phyloP scores from a whole-genome alignment of 108 stramenopile species.

The Stephanodiscus triporus region DNA sequence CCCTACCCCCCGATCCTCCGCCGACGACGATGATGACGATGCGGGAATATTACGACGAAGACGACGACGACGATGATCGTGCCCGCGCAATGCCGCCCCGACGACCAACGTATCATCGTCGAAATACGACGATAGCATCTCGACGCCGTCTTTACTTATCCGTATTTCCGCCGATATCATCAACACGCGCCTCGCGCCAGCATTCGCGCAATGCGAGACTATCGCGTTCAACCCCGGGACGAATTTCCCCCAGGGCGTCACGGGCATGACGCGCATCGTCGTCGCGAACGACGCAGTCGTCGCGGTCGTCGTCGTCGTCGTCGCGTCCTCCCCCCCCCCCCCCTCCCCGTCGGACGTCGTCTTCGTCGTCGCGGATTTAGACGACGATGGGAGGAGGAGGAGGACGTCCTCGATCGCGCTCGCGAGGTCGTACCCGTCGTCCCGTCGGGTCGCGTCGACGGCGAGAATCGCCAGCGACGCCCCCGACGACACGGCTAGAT shows the following conservation, averaged over 20 bases:
- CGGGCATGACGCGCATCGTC: slow-evolving; percentile 57
- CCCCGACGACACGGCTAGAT: slow-evolving; percentile 12
- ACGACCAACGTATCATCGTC: slow-evolving; percentile 83
- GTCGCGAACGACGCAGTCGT: background rate
- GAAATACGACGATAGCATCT: slow-evolving; percentile 55
- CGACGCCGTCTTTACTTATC: slow-evolving; percentile 46
- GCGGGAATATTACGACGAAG: background rate
- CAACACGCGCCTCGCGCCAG: slow-evolving; percentile 48
- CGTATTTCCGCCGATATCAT: slow-evolving; percentile 84
- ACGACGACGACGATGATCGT: slow-evolving; percentile 54
- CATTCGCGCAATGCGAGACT: slow-evolving; percentile 34
- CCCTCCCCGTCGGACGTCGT: background rate
- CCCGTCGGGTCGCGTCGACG: slow-evolving; percentile 66
- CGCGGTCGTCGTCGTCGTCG: background rate
- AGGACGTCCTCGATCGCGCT: slow-evolving; percentile 24
- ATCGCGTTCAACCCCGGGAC: slow-evolving; percentile 90
- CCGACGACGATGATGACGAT: too few species aligned
- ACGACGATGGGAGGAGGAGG: background rate
- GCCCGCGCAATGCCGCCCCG: slow-evolving; percentile 87
- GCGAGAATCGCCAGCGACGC: slow-evolving; percentile 60
- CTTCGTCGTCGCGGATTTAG: background rate
- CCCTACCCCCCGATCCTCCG: background rate
- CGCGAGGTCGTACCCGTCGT: slow-evolving; percentile 64
- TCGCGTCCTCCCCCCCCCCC: too few species aligned
- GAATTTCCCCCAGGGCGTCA: slow-evolving; percentile 94